Conservation (phyloP, 2,329 filamentous ascomycete species). For the Drechslera avenae region DNA sequence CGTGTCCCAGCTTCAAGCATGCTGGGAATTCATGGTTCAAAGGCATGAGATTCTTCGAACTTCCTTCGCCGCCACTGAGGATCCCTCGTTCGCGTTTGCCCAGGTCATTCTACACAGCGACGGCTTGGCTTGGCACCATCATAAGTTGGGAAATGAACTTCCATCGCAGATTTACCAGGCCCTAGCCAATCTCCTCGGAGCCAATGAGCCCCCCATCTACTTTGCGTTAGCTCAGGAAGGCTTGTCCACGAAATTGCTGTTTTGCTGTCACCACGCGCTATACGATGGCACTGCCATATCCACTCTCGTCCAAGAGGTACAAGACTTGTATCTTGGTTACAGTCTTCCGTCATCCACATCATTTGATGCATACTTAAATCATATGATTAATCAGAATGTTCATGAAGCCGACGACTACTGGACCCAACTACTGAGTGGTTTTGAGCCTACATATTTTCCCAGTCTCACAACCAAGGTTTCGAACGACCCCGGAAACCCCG, state of each 20-base stretch:
- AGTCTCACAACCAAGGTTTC: slow-evolving; percentile 28
- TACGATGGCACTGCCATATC: slow-evolving; percentile 84
- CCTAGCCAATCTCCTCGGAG: slow-evolving; percentile 54
- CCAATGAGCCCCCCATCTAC: slow-evolving; percentile 52
- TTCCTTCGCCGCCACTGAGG: slow-evolving; percentile 70
- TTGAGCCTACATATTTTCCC: slow-evolving; percentile 54
- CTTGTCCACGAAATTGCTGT: slow-evolving; percentile 45
- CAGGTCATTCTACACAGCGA: slow-evolving; percentile 69
- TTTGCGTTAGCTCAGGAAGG: slow-evolving; percentile 35
- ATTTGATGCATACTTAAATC: slow-evolving; percentile 68
- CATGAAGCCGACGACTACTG: slow-evolving; percentile 68
- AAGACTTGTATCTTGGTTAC: slow-evolving; percentile 59
- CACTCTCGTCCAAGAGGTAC: slow-evolving; percentile 71
- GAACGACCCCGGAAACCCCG: background rate
- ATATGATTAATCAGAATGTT: slow-evolving; percentile 59
- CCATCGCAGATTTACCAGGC: slow-evolving; percentile 48
- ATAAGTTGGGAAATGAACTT: slow-evolving; percentile 30
- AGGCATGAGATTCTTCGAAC: slow-evolving; percentile 81
- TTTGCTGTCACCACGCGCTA: slow-evolving; percentile 77
- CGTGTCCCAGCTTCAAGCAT: slow-evolving; percentile 56
- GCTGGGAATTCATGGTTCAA: slow-evolving; percentile 67
- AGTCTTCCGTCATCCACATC: slow-evolving; percentile 57
- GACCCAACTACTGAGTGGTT: slow-evolving; percentile 60
- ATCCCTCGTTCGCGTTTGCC: slow-evolving; percentile 66
- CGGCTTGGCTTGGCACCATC: slow-evolving; percentile 49